A percentile compares a stretch with the other conserved stretches of the same genome.
phyloP scores from a whole-genome alignment of 768 basidiomycete species.

The Bullera alba region DNA sequence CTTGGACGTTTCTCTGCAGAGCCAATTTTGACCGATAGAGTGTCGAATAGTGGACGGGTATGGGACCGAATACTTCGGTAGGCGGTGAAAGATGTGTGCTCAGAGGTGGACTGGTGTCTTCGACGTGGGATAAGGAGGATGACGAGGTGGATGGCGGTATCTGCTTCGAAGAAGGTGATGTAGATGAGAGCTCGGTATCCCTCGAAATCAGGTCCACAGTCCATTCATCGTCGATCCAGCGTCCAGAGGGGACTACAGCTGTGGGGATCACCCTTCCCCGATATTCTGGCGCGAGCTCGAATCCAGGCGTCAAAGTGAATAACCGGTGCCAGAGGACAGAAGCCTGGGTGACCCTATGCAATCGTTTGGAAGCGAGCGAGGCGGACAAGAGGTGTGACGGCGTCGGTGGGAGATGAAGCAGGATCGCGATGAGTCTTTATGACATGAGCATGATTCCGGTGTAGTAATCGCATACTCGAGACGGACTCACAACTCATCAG shows the following conservation, averaged over 20 bases:
- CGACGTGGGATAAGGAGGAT: too few relatives aligned
- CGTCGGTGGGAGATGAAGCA: slow-evolving; percentile 20
- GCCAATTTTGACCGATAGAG: slow-evolving; percentile 16
- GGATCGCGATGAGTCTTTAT: slow-evolving; percentile 19
- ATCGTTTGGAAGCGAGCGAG: slow-evolving; percentile 13
- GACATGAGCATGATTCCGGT: neutral
- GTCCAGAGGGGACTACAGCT: slow-evolving; percentile 8
- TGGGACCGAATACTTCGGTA: too few relatives aligned
- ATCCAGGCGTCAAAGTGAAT: slow-evolving; percentile 9
- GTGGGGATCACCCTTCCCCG: neutral
- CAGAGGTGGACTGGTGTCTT: neutral
- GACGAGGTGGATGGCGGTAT: neutral
- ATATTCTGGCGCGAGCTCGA: neutral
- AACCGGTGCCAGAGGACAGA: slow-evolving; percentile 19
- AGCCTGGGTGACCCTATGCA: slow-evolving; percentile 16
- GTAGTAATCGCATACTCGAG: neutral
- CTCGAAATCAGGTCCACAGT: neutral
- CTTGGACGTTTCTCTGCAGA: slow-evolving; percentile 3
- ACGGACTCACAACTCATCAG: slow-evolving; percentile 30
- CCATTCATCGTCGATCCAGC: slow-evolving; percentile 8
- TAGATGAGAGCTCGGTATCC: neutral
- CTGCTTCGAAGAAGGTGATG: neutral
- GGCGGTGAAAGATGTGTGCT: too few relatives aligned
- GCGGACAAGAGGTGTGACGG: slow-evolving; percentile 8
- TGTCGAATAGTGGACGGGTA: slow-evolving; percentile 28